Evolutionary conservation across 106 monocot species (phyloP).

Genomic region (Dendrobium chrysotoxum): DNA sequence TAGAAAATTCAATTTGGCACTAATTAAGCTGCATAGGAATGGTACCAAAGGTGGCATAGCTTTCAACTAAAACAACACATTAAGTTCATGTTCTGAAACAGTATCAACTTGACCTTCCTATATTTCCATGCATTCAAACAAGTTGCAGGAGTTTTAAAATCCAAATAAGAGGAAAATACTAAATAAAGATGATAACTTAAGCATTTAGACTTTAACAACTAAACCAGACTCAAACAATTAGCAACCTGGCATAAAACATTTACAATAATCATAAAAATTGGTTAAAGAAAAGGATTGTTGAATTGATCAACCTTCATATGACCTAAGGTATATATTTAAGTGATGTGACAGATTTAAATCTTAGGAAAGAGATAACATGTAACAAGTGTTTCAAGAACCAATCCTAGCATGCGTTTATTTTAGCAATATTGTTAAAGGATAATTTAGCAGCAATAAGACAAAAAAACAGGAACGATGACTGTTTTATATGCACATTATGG

Average conservation of each 20-base stretch:
- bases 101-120: neutral
- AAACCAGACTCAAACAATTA: neutral
- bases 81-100: neutral
- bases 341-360: neutral
- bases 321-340: neutral
- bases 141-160: neutral
- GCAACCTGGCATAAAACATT: neutral
- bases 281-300: neutral
- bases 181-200: neutral
- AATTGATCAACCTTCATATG: neutral
- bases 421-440: neutral
- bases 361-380: neutral
- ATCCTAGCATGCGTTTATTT: neutral
- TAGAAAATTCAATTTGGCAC: neutral
- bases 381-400: neutral
- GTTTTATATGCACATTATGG: neutral
- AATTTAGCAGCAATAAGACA: neutral
- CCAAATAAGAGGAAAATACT: neutral
- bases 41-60: neutral
- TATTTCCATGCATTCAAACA: neutral
- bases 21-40: neutral
- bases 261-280: neutral
- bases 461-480: neutral
- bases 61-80: neutral
- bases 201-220: neutral